Evolutionary conservation across 371 early-diverging fungal genomes (phyloP).

Genomic region (Syncephalis fuscata): DNA sequence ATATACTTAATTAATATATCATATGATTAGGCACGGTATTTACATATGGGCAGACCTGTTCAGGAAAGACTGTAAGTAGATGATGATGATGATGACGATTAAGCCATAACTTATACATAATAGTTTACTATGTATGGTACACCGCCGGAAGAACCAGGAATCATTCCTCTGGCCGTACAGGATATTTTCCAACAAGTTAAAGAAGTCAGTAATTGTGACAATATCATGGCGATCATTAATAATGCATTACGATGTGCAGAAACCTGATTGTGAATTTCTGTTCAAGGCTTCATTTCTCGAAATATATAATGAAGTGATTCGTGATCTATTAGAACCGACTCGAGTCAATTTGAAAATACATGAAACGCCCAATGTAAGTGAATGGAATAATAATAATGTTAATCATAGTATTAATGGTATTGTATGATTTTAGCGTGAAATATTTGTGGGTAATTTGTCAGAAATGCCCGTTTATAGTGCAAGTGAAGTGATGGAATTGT

Average conservation of each 20-base stretch:
- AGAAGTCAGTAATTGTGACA: slow-evolving; percentile 17
- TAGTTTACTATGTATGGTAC: slow-evolving; percentile 1
- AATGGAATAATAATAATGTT: not conserved
- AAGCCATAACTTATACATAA: not conserved
- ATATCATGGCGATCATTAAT: too few relatives aligned
- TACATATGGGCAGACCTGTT: slow-evolving; percentile 70
- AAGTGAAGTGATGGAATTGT: slow-evolving; percentile 57
- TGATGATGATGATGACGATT: not conserved
- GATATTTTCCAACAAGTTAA: slow-evolving; percentile 61
- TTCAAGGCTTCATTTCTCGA: slow-evolving; percentile 89
- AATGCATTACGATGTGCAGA: slow-evolving; percentile 6
- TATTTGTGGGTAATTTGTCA: slow-evolving; percentile 69
- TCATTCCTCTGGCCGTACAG: slow-evolving; percentile 66
- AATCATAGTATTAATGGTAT: not conserved
- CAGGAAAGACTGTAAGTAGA: slow-evolving; percentile 57
- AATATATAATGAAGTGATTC: slow-evolving; percentile 88
- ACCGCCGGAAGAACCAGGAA: slow-evolving; percentile 37
- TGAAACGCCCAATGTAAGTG: slow-evolving; percentile 41
- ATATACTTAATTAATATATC: not conserved
- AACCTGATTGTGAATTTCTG: slow-evolving; percentile 48
- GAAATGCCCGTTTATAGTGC: slow-evolving; percentile 80
- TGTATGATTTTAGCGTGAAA: slow-evolving; percentile 38
- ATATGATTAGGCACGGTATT: slow-evolving; percentile 38
- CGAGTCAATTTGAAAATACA: slow-evolving; percentile 67
- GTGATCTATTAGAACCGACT: slow-evolving; percentile 61